These are phyloP conservation scores for Zanthoxylum bungeanum DNA, from an alignment of 345 rosid species.

Conservation along the genomic window DNA sequence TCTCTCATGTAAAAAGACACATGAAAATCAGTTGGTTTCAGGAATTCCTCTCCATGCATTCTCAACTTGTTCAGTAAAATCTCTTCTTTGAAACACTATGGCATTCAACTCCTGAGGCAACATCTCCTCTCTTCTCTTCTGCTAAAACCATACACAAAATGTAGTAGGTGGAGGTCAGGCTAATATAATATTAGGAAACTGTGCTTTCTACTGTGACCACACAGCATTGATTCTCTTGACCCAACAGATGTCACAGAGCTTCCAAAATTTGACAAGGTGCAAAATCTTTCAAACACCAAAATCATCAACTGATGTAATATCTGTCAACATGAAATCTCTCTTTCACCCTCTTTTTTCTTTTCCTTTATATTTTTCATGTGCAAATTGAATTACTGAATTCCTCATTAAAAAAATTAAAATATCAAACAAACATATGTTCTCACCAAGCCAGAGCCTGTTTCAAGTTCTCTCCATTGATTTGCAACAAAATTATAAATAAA, in stretches of 20 bases:
- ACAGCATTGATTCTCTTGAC: neutral
- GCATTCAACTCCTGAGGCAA: slow-evolving; percentile 17
- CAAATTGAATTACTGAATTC: neutral
- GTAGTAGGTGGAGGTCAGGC: too few relatives aligned
- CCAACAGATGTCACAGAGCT: neutral
- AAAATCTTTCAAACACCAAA: slow-evolving; percentile 30
- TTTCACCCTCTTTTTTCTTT: neutral
- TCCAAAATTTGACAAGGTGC: slow-evolving; percentile 16
- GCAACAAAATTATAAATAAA: neutral
- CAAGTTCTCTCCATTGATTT: neutral
- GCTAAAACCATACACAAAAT: neutral
- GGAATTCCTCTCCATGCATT: neutral
- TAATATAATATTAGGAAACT: too few relatives aligned
- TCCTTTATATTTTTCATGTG: slow-evolving; percentile 1
- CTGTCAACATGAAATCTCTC: neutral
- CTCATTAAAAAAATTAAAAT: neutral
- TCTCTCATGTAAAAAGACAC: neutral
- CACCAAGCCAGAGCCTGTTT: neutral
- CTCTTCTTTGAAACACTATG: neutral
- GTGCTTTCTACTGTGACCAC: too few relatives aligned
- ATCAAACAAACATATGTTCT: too few relatives aligned
- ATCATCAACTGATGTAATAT: slow-evolving; percentile 9
- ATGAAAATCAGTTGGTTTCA: neutral
- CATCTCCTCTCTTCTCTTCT: slow-evolving; percentile 1
- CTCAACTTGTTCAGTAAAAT: neutral